phyloP scores from a whole-genome alignment of 176 grass and related monocot species.

The Otatea glauca region DNA sequence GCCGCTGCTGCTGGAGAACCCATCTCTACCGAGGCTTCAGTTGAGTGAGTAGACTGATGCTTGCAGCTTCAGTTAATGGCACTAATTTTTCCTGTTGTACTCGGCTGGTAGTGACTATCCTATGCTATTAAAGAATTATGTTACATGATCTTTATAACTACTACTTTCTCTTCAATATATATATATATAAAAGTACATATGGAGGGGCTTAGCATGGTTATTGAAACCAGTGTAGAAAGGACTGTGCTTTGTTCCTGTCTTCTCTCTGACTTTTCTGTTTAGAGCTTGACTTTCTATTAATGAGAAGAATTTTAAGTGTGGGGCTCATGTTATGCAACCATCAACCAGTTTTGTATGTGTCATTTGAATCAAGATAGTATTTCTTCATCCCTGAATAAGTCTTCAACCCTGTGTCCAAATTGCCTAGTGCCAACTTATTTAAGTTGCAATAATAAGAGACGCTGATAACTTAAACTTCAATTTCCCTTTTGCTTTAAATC shows the following conservation, averaged over 20 bases:
- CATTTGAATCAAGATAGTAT: background rate
- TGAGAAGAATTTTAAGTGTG: background rate
- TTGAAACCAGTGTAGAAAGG: background rate
- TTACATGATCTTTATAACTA: background rate
- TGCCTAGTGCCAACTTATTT: constrained; percentile 5
- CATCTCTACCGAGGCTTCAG: background rate
- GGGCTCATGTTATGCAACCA: background rate
- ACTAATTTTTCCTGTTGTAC: background rate
- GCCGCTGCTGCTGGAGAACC: constrained; percentile 5
- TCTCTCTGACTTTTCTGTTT: background rate
- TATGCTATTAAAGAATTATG: background rate
- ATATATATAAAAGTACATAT: background rate
- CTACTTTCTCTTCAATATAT: too few relatives aligned
- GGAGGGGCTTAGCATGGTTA: background rate
- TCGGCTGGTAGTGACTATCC: background rate
- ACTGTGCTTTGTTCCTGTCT: background rate
- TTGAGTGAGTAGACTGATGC: constrained; percentile 42
- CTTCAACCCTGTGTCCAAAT: background rate
- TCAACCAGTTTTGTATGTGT: background rate
- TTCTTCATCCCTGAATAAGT: constrained; percentile 5
- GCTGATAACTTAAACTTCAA: background rate
- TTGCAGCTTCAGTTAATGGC: background rate
- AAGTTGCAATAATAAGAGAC: background rate
- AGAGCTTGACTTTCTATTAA: background rate
- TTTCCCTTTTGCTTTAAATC: constrained; percentile 1